Evolutionary conservation across 768 basidiomycete species (phyloP).

Genomic region (Lentinula detonsa): DNA sequence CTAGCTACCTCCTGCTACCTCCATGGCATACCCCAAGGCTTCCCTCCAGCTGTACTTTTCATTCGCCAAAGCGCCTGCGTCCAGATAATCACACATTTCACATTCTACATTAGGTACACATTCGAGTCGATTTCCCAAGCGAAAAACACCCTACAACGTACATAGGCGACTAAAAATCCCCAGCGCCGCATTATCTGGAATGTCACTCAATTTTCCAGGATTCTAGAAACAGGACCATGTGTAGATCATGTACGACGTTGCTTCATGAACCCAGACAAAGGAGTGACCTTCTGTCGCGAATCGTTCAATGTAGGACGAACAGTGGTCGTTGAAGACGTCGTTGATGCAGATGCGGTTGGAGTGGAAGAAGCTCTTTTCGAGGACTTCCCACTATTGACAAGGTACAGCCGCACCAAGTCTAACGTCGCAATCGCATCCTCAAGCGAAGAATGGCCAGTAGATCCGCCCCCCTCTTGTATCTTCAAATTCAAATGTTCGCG

Average conservation of each 20-base stretch:
- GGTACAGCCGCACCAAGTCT: slow-evolving; percentile 80
- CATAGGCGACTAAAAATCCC: no score
- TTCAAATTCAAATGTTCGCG: slow-evolving; percentile 74
- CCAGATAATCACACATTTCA: no score
- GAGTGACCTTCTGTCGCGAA: not conserved
- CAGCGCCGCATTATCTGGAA: no score
- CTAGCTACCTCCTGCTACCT: no score
- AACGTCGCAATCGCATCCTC: slow-evolving; percentile 89
- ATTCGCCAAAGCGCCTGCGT: no score
- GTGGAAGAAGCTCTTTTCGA: not conserved
- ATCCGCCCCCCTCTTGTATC: slow-evolving; percentile 77
- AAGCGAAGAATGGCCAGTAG: slow-evolving; percentile 80
- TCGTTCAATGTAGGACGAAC: not conserved
- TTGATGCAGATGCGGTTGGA: not conserved
- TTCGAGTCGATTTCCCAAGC: no score
- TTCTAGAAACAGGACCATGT: not conserved
- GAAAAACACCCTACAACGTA: no score
- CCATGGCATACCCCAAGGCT: no score
- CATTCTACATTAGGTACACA: no score
- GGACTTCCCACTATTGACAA: slow-evolving; percentile 43
- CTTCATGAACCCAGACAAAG: not conserved
- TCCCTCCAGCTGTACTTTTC: no score
- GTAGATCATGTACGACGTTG: not conserved
- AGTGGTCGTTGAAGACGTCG: not conserved
- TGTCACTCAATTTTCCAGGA: no score